Conservation (phyloP, 805 yeast genomes). For the Lipomyces orientalis region DNA sequence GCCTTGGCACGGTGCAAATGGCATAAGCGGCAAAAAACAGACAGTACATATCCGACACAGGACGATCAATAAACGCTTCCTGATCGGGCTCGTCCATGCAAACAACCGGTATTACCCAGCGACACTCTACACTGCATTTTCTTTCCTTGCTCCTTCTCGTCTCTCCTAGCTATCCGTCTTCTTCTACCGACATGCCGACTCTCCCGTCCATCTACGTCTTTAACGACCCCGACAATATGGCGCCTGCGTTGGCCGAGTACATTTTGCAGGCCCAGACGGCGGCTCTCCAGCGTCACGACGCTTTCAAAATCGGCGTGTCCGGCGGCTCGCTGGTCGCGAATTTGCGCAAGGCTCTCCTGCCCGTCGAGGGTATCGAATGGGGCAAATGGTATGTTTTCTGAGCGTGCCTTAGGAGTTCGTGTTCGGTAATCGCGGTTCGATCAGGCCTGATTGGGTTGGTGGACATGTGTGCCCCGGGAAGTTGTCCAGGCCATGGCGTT, state of each 20-base stretch:
- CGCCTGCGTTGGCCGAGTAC: constrained; percentile 96
- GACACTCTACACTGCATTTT: not conserved
- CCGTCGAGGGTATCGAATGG: constrained; percentile 83
- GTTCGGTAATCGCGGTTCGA: not conserved
- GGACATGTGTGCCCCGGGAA: not conserved
- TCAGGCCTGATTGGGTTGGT: not conserved
- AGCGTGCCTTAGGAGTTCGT: not conserved
- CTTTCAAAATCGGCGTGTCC: constrained; percentile 88
- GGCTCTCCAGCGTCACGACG: constrained; percentile 64
- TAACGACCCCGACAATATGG: constrained; percentile 86
- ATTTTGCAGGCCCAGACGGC: constrained; percentile 85
- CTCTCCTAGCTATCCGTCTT: not conserved
- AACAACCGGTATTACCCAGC: not conserved
- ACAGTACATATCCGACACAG: not conserved
- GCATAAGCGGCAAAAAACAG: not conserved
- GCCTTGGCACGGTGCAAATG: not conserved
- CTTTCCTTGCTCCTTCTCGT: not conserved
- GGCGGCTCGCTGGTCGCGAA: constrained; percentile 94
- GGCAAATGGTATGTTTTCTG: constrained; percentile 65
- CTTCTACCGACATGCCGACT: constrained; percentile 48
- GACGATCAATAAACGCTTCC: not conserved
- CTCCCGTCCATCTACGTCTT: constrained; percentile 94
- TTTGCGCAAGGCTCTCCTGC: constrained; percentile 80
- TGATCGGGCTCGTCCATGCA: not conserved
- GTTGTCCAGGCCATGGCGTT: not conserved